Evolutionary conservation across 495 filamentous ascomycete genomes (phyloP), one percentile per base, ranked within the genome.

Genomic region (Aspergillus nidulans): DNA sequence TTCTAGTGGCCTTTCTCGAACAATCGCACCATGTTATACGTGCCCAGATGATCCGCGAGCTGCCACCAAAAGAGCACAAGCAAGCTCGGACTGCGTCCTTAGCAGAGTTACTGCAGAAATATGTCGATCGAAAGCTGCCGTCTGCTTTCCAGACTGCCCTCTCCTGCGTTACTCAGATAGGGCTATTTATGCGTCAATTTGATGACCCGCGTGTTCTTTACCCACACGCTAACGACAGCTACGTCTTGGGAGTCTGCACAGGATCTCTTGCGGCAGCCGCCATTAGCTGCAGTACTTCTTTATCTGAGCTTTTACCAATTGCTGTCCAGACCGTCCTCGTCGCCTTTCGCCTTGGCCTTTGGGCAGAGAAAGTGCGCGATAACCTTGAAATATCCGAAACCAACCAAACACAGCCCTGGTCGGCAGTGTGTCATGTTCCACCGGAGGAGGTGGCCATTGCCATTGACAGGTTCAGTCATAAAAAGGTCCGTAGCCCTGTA

Each of bases 201-300:
- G 43, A 46, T 46, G 43, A 46, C 43, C 43, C 43, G 1, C 1
- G 6, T 2, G n/a, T 30, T 8, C 43, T 15, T 1, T 60, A 56
- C 32, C 58, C 58, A 4, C 28, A 34, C 8, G 3, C 38, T 6
- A 18, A 28, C 39, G 13, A 30, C 19, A 54, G 49, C 9, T 53
- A 47, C 19, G 26, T 61, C 2, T 24, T 57, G 5, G 59, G 59
- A 12, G 39, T 44, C 2, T 61, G 59, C 50, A 61, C 54, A 0
- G 59, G 59, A 2, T 24, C 41, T 1, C 45, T 61, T 8, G 52
- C 54, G 18, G 59, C 51, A 3, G 50, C 55, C 1, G 54, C 59
- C 12, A 49, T 61, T 16, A 46, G 50, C 20, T 51, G 38, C 6
- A 43, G 28, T 3, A 25, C 46, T 7, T 55, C 50, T 1, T 25